Conservation (phyloP, 2,329 filamentous ascomycete genomes). For the Aspergillus melleus region DNA sequence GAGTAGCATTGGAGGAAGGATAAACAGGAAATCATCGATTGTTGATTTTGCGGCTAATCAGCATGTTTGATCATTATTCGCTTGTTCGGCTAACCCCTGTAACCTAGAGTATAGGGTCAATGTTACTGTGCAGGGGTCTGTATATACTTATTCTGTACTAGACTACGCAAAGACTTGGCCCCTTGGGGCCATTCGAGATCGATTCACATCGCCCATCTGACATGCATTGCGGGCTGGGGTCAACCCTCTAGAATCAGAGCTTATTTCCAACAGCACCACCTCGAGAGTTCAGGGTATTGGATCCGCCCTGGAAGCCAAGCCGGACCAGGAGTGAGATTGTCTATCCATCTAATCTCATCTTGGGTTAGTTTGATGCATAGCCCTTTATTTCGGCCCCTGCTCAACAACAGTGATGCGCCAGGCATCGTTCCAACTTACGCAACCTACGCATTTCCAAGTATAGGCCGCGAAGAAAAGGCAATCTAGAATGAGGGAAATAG, state of each 20-base stretch:
- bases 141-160: not conserved
- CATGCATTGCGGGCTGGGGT: not conserved
- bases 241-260: not conserved
- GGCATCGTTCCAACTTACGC: not conserved
- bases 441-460: too few relatives aligned
- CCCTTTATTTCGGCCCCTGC: not conserved
- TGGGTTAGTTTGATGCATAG: not conserved
- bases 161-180: too few relatives aligned
- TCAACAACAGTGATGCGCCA: not conserved
- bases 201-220: not conserved
- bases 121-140: not conserved
- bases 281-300: not conserved
- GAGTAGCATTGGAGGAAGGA: too few relatives aligned
- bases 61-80: not conserved
- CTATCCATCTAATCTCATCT: not conserved
- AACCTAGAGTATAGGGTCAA: not conserved
- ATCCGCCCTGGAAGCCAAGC: not conserved
- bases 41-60: not conserved
- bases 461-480: too few relatives aligned
- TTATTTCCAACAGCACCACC: not conserved
- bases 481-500: not conserved
- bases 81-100: not conserved
- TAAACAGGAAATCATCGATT: too few relatives aligned
- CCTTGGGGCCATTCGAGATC: not conserved
- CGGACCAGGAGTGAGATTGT: not conserved